Percentiles rank a stretch among this genome's conserved stretches.
Conservation (phyloP, 192 early-diverging fungal species). For the Rhizophagus clarus region DNA sequence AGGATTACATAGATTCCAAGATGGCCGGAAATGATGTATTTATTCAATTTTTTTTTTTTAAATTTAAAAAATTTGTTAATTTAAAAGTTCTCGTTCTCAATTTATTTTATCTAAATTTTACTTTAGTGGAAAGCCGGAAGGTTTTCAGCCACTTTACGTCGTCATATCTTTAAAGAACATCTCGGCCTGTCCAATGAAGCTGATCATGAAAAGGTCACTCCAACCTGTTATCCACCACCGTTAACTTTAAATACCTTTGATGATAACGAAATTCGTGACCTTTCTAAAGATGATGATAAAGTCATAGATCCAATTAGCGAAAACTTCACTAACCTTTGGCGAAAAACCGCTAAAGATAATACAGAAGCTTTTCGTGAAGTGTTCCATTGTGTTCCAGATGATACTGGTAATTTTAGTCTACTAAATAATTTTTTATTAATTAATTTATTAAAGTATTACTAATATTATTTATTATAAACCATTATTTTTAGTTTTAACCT, state of each 20-base stretch:
- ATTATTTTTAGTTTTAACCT: slow-evolving; percentile 42
- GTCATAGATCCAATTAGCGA: slow-evolving; percentile 72
- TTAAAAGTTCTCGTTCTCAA: not conserved
- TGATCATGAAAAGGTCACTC: slow-evolving; percentile 39
- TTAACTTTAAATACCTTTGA: slow-evolving; percentile 29
- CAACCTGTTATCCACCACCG: slow-evolving; percentile 33
- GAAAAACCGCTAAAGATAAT: slow-evolving; percentile 63
- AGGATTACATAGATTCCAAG: slow-evolving; percentile 59
- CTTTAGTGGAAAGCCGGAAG: slow-evolving; percentile 65
- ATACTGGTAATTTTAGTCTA: slow-evolving; percentile 42
- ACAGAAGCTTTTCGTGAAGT: slow-evolving; percentile 74
- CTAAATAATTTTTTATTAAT: not conserved
- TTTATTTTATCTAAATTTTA: not conserved
- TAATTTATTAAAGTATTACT: not conserved
- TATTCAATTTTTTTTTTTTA: not conserved
- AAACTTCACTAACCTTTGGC: slow-evolving; percentile 64
- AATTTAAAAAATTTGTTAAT: not conserved
- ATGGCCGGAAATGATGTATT: slow-evolving; percentile 70
- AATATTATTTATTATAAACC: not conserved
- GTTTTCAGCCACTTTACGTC: slow-evolving; percentile 72
- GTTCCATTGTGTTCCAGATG: slow-evolving; percentile 86
- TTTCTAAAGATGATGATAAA: slow-evolving; percentile 38
- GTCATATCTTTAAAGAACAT: slow-evolving; percentile 83
- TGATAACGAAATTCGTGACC: slow-evolving; percentile 30
- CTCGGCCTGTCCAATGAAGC: slow-evolving; percentile 63